A percentile compares a stretch with the other conserved stretches of the same genome.
Conservation (phyloP, 2,329 filamentous ascomycete species). For the Cladobotryum protrusum region DNA sequence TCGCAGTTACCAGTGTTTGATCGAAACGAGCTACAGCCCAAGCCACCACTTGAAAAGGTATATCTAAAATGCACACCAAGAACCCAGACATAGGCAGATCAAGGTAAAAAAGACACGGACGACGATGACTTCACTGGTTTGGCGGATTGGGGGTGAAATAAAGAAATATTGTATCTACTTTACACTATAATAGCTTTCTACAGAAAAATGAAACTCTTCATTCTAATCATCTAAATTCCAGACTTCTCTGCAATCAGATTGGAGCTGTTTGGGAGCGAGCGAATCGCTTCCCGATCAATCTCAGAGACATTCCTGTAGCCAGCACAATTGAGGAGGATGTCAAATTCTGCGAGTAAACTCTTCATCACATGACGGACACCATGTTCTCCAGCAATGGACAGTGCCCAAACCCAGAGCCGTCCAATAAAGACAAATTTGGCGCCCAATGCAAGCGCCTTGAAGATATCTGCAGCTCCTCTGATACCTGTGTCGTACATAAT, state of each 20-base stretch:
- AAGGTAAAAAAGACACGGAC: too few relatives aligned
- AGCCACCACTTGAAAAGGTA: too few relatives aligned
- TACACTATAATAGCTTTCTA: too few relatives aligned
- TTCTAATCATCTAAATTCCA: too few relatives aligned
- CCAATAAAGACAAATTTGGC: conserved; percentile 54
- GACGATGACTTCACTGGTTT: too few relatives aligned
- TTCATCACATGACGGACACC: conserved; percentile 8
- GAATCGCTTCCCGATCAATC: conserved; percentile 2
- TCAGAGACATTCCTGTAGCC: conserved; percentile 1
- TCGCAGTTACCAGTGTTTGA: neutral
- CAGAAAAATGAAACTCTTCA: too few relatives aligned
- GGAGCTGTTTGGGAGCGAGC: conserved; percentile 6
- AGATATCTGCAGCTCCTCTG: conserved; percentile 52
- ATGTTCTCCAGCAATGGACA: conserved; percentile 9
- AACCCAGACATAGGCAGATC: too few relatives aligned
- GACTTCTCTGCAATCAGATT: conserved; percentile 8
- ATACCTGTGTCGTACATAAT: conserved; percentile 43
- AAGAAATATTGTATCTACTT: too few relatives aligned
- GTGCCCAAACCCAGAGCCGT: conserved; percentile 44
- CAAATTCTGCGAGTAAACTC: conserved; percentile 8
- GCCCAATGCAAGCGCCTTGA: conserved; percentile 53
- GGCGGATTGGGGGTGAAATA: too few relatives aligned
- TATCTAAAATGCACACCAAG: too few relatives aligned
- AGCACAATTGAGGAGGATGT: conserved; percentile 10
- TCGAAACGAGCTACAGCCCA: too few relatives aligned